A percentile compares a stretch with the other conserved stretches of the same genome.
Evolutionary conservation across 306 rosid genomes (phyloP).

Genomic region (Mimosa pudica): DNA sequence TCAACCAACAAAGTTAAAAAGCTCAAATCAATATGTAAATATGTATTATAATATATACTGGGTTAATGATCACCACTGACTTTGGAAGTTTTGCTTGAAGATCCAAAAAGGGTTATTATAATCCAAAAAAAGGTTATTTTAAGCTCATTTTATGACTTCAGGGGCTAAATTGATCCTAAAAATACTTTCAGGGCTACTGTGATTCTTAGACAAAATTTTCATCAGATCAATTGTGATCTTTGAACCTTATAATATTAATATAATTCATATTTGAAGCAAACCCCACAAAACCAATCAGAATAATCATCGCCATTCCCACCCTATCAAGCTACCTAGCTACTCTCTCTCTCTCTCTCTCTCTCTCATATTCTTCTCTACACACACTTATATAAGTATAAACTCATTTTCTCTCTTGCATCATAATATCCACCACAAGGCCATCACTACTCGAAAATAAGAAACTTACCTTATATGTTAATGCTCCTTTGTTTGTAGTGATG

Average conservation of each 20-base stretch:
- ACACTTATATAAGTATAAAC: conserved; percentile 28
- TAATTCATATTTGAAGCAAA: conserved; percentile 73
- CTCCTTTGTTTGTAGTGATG: not conserved
- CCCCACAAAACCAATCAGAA: conserved; percentile 53
- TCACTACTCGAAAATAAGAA: conserved; percentile 25
- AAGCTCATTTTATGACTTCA: too few species aligned
- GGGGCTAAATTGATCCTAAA: too few species aligned
- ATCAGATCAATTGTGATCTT: too few species aligned
- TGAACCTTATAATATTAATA: conserved; percentile 25
- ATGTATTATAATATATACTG: too few species aligned
- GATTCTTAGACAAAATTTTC: too few species aligned
- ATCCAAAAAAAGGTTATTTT: too few species aligned
- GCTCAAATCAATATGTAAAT: not conserved
- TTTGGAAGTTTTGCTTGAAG: too few species aligned
- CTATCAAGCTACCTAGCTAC: conserved; percentile 51
- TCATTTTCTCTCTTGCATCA: conserved; percentile 43
- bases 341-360: conserved; percentile 30
- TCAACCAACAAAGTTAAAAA: conserved; percentile 65
- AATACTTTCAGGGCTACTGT: too few species aligned
- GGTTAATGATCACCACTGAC: too few species aligned
- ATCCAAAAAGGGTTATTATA: too few species aligned
- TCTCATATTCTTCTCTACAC: not conserved
- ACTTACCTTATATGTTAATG: not conserved
- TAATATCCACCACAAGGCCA: not conserved
- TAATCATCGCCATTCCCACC: conserved; percentile 74